A percentile compares a stretch with the other conserved stretches of the same genome.
These are phyloP conservation scores for Parietichytrium sp. DNA, from an alignment of 108 stramenopile genomes.

Conservation along the genomic window DNA sequence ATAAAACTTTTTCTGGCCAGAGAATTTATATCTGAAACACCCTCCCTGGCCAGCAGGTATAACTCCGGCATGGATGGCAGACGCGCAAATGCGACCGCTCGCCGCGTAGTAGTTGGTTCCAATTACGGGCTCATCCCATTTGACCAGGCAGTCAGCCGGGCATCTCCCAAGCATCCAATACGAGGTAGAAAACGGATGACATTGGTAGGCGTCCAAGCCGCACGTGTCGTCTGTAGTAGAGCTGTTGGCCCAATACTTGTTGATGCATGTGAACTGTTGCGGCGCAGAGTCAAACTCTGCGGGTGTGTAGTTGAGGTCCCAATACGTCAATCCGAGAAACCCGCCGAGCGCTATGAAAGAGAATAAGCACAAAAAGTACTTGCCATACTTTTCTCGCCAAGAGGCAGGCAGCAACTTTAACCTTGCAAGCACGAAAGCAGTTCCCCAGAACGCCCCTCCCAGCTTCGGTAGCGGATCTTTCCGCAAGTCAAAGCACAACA, in stretches of 20 bases:
- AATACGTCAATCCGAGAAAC: background rate
- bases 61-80: slow-evolving; percentile 26
- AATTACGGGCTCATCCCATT: background rate
- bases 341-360: background rate
- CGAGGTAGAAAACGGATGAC: background rate
- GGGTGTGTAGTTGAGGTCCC: slow-evolving; percentile 10
- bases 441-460: background rate
- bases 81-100: slow-evolving; percentile 1
- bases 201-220: background rate
- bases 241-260: background rate
- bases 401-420: background rate
- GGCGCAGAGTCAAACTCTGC: background rate
- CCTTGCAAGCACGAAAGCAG: no score
- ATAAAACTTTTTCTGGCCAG: background rate
- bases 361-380: background rate
- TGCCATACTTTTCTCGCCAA: background rate
- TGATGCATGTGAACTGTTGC: background rate
- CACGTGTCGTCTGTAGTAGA: background rate
- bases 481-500: background rate
- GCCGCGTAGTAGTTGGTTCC: background rate
- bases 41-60: background rate
- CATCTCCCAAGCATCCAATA: background rate
- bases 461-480: background rate
- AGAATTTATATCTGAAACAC: background rate
- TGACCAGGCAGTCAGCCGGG: slow-evolving; percentile 4